Conservation (phyloP, 2,329 filamentous ascomycete species). For the Pseudocercospora macadamiae region DNA sequence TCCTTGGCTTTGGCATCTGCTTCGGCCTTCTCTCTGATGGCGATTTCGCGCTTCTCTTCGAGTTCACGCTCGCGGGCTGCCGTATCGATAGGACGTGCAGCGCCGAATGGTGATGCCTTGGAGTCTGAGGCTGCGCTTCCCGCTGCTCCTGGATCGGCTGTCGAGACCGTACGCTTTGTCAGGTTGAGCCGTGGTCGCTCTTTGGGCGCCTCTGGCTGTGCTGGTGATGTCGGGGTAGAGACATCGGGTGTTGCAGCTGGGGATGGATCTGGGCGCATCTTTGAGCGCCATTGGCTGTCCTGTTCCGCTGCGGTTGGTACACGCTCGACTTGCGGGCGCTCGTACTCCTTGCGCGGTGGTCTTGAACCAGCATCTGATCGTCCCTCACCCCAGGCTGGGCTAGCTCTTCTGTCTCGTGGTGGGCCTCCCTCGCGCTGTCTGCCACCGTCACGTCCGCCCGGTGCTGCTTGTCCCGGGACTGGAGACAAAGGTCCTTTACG, state of each 20-base stretch:
- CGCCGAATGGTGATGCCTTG: slow-evolving; percentile 92
- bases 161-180: slow-evolving; percentile 86
- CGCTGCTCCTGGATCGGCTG: slow-evolving; percentile 58
- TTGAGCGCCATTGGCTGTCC: slow-evolving; percentile 89
- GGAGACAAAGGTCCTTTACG: slow-evolving; percentile 89
- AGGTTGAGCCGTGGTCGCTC: slow-evolving; percentile 83
- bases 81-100: slow-evolving; percentile 91
- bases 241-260: slow-evolving; percentile 71
- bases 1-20: slow-evolving; percentile 83
- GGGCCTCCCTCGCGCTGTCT: slow-evolving; percentile 64
- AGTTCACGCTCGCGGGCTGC: slow-evolving; percentile 85
- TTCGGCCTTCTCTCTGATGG: slow-evolving; percentile 80
- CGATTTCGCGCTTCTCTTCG: slow-evolving; percentile 80
- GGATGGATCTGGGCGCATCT: slow-evolving; percentile 81
- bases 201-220: slow-evolving; percentile 60
- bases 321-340: slow-evolving; percentile 67
- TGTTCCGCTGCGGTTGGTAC: slow-evolving; percentile 84
- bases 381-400: slow-evolving; percentile 75
- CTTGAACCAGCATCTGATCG: slow-evolving; percentile 73
- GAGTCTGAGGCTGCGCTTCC: slow-evolving; percentile 56
- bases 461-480: slow-evolving; percentile 49
- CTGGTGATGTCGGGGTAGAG: slow-evolving; percentile 75
- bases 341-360: slow-evolving; percentile 76
- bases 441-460: slow-evolving; percentile 57
- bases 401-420: slow-evolving; percentile 53